phyloP scores from a whole-genome alignment of 352 stramenopile species.

The Thalassiosira hispida region DNA sequence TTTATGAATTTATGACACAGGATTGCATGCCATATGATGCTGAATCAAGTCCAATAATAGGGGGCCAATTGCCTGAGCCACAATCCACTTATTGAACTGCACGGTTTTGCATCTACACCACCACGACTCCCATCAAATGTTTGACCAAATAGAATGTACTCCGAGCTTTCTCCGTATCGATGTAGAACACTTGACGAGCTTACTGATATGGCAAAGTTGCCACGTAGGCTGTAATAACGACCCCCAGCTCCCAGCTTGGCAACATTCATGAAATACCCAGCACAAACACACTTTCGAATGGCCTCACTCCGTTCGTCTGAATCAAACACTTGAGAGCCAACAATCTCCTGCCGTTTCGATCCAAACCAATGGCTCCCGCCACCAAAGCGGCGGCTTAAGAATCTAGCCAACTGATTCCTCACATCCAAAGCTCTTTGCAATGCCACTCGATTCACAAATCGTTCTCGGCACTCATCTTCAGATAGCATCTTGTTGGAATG shows the following conservation, averaged over 20 bases:
- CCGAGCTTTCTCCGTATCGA: slow-evolving; percentile 60
- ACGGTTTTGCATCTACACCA: slow-evolving; percentile 71
- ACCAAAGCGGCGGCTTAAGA: slow-evolving; percentile 63
- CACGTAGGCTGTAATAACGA: slow-evolving; percentile 79
- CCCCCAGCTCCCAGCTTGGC: slow-evolving; percentile 80
- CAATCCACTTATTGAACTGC: slow-evolving; percentile 69
- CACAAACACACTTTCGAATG: slow-evolving; percentile 73
- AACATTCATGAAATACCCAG: slow-evolving; percentile 83
- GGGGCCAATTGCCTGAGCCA: slow-evolving; percentile 78
- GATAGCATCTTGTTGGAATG: slow-evolving; percentile 56
- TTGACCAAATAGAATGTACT: slow-evolving; percentile 82
- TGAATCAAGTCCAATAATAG: slow-evolving; percentile 76
- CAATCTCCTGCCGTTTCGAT: slow-evolving; percentile 39
- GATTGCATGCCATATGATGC: too few species aligned
- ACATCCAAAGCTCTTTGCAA: slow-evolving; percentile 72
- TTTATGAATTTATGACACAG: too few species aligned
- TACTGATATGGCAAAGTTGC: slow-evolving; percentile 65
- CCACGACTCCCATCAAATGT: slow-evolving; percentile 77
- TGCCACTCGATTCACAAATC: slow-evolving; percentile 77
- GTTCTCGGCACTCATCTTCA: slow-evolving; percentile 73
- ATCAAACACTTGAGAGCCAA: slow-evolving; percentile 52
- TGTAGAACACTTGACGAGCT: slow-evolving; percentile 69
- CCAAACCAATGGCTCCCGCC: slow-evolving; percentile 44
- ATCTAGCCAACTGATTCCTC: slow-evolving; percentile 69
- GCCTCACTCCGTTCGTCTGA: slow-evolving; percentile 57